phyloP scores from a whole-genome alignment of 352 stramenopile species.

The Globisporangium middletonii region DNA sequence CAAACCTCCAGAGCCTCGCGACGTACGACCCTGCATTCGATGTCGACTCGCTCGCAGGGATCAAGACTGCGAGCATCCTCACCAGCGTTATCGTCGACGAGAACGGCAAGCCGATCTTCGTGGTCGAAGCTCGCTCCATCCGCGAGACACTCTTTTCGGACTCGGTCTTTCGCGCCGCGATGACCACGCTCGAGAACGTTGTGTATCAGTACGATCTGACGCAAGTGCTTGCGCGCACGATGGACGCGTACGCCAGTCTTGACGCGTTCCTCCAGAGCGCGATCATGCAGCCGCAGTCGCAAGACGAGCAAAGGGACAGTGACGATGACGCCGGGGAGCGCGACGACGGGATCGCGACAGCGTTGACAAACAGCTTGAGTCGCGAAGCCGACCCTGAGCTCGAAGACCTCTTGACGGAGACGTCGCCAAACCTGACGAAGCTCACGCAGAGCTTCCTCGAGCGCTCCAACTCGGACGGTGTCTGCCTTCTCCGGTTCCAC shows the following conservation, averaged over 20 bases:
- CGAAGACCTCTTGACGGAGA: conserved; percentile 23
- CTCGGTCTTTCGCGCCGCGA: conserved; percentile 40
- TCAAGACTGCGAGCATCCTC: conserved; percentile 22
- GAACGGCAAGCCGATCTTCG: conserved; percentile 38
- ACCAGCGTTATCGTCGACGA: conserved; percentile 43
- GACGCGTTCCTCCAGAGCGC: conserved; percentile 33
- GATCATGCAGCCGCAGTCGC: conserved; percentile 5
- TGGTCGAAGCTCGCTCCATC: conserved; percentile 49
- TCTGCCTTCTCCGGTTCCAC: conserved; percentile 46
- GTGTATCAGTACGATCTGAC: conserved; percentile 61
- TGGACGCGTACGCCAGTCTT: conserved; percentile 24
- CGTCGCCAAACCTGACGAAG: conserved; percentile 27
- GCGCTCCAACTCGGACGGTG: conserved; percentile 21
- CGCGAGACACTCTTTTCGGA: conserved; percentile 40
- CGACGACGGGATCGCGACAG: conserved; percentile 6
- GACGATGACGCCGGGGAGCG: conserved; percentile 7
- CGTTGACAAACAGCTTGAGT: conserved; percentile 12
- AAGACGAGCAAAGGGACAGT: background rate
- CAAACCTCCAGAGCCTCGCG: conserved; percentile 30
- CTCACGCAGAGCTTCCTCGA: conserved; percentile 22
- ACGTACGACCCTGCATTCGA: conserved; percentile 37
- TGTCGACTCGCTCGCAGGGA: conserved; percentile 28
- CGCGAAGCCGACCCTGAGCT: conserved; percentile 20
- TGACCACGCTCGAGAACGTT: conserved; percentile 60
- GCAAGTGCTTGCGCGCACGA: conserved; percentile 24